A percentile compares a stretch with the other conserved stretches of the same genome.
Evolutionary conservation across 2,329 filamentous ascomycete species (phyloP).

Genomic region (Cadophora sp.): DNA sequence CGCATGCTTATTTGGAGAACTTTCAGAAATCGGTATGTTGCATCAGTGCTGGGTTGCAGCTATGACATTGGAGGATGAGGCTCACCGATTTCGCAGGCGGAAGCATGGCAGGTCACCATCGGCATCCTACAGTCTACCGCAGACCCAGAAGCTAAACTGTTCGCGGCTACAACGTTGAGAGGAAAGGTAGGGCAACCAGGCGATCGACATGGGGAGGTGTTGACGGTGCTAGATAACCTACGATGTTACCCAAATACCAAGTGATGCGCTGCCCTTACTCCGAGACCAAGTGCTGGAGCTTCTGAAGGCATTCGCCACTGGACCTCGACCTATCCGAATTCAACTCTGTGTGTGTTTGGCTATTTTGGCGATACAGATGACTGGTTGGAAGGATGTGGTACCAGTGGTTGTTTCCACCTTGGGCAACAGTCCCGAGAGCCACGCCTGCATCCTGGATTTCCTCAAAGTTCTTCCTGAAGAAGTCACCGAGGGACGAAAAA

Average conservation of each 20-base stretch:
- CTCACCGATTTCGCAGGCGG: conserved; percentile 62
- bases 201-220: conserved; percentile 18
- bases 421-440: conserved; percentile 76
- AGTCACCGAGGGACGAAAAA: conserved; percentile 98
- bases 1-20: conserved; percentile 87
- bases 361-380: conserved; percentile 95
- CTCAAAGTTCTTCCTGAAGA: conserved; percentile 96
- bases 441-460: conserved; percentile 93
- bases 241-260: conserved; percentile 87
- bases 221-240: conserved; percentile 80
- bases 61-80: conserved; percentile 14
- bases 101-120: conserved; percentile 90
- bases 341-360: conserved; percentile 95
- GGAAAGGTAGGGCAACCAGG: conserved; percentile 76
- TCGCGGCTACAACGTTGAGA: conserved; percentile 95
- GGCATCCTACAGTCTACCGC: conserved; percentile 83
- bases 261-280: conserved; percentile 75
- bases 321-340: conserved; percentile 84
- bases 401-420: conserved; percentile 80
- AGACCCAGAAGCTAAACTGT: conserved; percentile 86
- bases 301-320: conserved; percentile 80
- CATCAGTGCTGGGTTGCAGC: conserved; percentile 24
- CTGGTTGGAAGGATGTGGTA: conserved; percentile 92
- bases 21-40: conserved; percentile 95
- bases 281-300: conserved; percentile 85